These are phyloP conservation scores for Rhododendron vialii DNA, from an alignment of 148 eudicot genomes.

Conservation along the genomic window DNA sequence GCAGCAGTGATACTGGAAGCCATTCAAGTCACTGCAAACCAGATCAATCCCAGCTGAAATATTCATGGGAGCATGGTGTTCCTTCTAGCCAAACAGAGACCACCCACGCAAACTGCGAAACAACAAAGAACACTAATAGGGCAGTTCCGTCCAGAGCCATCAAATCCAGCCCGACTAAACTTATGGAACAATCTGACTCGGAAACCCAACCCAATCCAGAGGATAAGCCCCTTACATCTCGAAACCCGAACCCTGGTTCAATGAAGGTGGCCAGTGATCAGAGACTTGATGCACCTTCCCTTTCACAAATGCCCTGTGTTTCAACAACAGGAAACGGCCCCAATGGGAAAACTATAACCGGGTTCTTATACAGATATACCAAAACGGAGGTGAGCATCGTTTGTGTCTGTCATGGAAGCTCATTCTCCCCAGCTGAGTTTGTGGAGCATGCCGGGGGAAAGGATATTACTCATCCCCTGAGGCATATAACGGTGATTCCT, in stretches of 20 bases:
- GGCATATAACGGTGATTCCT: constrained; percentile 57
- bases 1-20: constrained; percentile 40
- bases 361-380: constrained; percentile 60
- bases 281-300: constrained; percentile 11
- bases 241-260: constrained; percentile 10
- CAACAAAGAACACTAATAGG: neutral
- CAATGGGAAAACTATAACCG: constrained; percentile 57
- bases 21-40: constrained; percentile 30
- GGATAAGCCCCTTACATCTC: constrained; percentile 7
- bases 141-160: neutral
- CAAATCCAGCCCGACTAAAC: neutral
- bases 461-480: constrained; percentile 53
- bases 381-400: constrained; percentile 60
- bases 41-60: constrained; percentile 9
- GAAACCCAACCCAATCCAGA: neutral
- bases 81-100: neutral
- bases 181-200: neutral
- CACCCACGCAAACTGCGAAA: neutral
- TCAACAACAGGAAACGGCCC: constrained; percentile 73
- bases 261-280: constrained; percentile 3
- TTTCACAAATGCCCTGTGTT: constrained; percentile 66
- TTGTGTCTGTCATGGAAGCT: constrained; percentile 71
- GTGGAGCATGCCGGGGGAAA: constrained; percentile 84
- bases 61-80: constrained; percentile 2
- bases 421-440: constrained; percentile 69